phyloP scores from a whole-genome alignment of 805 yeast species.

The Candida sithepensis region DNA sequence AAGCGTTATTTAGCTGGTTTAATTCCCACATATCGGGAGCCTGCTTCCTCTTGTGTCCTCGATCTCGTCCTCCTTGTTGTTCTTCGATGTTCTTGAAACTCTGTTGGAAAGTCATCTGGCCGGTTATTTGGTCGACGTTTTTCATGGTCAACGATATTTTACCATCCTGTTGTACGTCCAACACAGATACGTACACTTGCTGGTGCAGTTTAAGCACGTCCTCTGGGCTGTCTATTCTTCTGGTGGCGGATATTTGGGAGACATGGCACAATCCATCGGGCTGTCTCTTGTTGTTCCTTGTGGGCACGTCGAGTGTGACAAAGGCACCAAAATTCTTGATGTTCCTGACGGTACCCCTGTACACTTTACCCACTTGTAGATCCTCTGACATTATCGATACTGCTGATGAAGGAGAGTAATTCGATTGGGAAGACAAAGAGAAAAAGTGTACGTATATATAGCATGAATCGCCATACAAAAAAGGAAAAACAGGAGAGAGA shows the following conservation, averaged over 20 bases:
- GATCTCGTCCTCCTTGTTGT: background rate
- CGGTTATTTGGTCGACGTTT: conserved; percentile 68
- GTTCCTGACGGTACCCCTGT: conserved; percentile 58
- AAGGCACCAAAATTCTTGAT: conserved; percentile 78
- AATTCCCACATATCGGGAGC: conserved; percentile 93
- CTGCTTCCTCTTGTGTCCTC: conserved; percentile 47
- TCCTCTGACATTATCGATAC: conserved; percentile 4
- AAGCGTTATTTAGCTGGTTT: conserved; percentile 55
- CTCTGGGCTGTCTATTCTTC: conserved; percentile 51
- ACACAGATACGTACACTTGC: conserved; percentile 60
- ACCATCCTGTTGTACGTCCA: conserved; percentile 37
- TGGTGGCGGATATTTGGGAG: conserved; percentile 52
- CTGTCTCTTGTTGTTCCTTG: conserved; percentile 25
- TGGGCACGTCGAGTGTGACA: conserved; percentile 44
- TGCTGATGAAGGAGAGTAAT: too few relatives aligned
- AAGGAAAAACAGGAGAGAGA: too few relatives aligned
- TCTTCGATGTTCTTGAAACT: background rate
- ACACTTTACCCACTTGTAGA: conserved; percentile 44
- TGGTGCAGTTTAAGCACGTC: conserved; percentile 58
- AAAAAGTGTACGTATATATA: too few relatives aligned
- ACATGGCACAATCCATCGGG: conserved; percentile 72
- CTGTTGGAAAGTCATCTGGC: conserved; percentile 26
- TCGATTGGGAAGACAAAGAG: too few relatives aligned
- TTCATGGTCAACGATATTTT: conserved; percentile 64
- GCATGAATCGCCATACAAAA: too few relatives aligned